phyloP scores from a whole-genome alignment of 2,329 filamentous ascomycete species.

The Fusarium falciforme region DNA sequence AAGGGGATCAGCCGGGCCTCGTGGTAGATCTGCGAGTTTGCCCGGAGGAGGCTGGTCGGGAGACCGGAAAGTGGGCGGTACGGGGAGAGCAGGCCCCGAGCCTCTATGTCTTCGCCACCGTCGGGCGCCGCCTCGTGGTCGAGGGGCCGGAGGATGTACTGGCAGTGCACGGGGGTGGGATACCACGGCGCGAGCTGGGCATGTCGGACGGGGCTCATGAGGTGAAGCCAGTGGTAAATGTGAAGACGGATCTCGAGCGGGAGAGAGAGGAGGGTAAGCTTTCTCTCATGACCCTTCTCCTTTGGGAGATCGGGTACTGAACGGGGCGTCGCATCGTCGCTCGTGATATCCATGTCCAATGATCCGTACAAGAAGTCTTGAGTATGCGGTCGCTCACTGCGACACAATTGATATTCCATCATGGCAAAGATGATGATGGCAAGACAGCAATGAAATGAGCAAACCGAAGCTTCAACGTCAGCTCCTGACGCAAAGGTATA shows the following conservation, averaged over 20 bases:
- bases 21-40: constrained; percentile 55
- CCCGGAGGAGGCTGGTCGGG: constrained; percentile 53
- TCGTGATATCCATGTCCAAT: constrained; percentile 13
- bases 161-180: constrained; percentile 48
- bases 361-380: neutral
- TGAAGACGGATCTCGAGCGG: constrained; percentile 59
- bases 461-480: neutral
- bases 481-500: constrained; percentile 18
- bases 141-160: constrained; percentile 47
- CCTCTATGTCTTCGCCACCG: neutral
- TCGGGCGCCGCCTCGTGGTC: neutral
- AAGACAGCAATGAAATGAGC: neutral
- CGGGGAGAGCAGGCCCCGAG: constrained; percentile 43
- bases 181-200: constrained; percentile 55
- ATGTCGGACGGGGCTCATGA: constrained; percentile 52
- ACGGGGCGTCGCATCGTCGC: constrained; percentile 8
- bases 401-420: constrained; percentile 31
- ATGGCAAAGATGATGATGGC: neutral
- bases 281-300: neutral
- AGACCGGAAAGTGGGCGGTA: constrained; percentile 53
- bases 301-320: constrained; percentile 11
- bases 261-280: constrained; percentile 46
- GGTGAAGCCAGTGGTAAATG: constrained; percentile 58
- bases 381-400: constrained; percentile 15
- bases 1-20: constrained; percentile 57